Conservation (phyloP, 2,329 filamentous ascomycete species). For the Diaporthe humulicola region DNA sequence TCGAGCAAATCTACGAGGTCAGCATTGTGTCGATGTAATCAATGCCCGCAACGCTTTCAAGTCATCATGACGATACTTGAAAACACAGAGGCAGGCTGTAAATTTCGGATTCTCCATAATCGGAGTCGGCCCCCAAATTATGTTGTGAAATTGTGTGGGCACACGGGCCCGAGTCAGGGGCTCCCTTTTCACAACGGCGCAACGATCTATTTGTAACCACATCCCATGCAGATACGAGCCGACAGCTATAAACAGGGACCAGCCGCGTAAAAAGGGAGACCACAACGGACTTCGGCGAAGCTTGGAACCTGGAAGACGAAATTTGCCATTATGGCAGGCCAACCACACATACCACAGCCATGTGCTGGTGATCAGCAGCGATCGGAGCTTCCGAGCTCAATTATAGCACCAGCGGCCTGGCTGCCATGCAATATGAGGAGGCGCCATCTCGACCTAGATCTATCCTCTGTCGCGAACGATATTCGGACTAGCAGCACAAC, state of each 20-base stretch:
- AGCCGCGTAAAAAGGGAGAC: not conserved
- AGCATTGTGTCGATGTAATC: not conserved
- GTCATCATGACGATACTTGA: constrained; percentile 10
- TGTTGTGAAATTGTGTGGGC: constrained; percentile 21
- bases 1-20: not conserved
- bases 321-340: constrained; percentile 16
- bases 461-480: not conserved
- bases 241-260: constrained; percentile 10
- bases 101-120: not conserved
- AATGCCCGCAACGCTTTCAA: not conserved
- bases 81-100: not conserved
- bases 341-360: constrained; percentile 7
- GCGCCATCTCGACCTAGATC: not conserved
- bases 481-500: not conserved
- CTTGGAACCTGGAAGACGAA: constrained; percentile 23
- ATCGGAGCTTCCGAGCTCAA: constrained; percentile 10
- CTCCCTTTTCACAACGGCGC: not conserved
- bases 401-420: not conserved
- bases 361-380: not conserved
- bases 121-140: not conserved
- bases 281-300: constrained; percentile 24
- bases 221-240: constrained; percentile 12
- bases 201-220: constrained; percentile 18
- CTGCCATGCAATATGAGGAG: constrained; percentile 6
- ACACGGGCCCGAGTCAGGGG: constrained; percentile 4